Evolutionary conservation across 163 green algal genomes (phyloP), one percentile per base, ranked within the genome.

Genomic region (Trebouxiophyceae sp.): DNA sequence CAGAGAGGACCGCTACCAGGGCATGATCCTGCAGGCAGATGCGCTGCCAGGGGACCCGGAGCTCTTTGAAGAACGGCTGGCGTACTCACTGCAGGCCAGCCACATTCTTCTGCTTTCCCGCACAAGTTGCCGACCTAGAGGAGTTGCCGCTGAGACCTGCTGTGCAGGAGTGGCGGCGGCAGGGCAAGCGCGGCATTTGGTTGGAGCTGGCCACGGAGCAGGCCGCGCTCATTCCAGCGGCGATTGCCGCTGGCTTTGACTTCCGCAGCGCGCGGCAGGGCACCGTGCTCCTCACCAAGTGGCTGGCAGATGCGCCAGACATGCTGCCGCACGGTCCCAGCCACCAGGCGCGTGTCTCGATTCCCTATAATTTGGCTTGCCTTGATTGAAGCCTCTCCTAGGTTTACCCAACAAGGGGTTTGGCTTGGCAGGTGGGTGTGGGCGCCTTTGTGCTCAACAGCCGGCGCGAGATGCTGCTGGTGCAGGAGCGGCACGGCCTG

Each of bases 361-460:
- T n/a, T n/a, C n/a, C n/a, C n/a, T n/a, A n/a, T n/a, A n/a, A n/a
- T n/a, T n/a, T n/a, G n/a, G n/a, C n/a, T n/a, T n/a, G n/a, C n/a
- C n/a, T n/a, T n/a, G n/a, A n/a, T n/a, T n/a, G n/a, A n/a, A n/a
- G n/a, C n/a, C n/a, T n/a, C n/a, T n/a, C n/a, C n/a, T n/a, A 57
- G 47, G 19, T 30, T 20, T 57, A 57, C 47, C 23, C 47, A 28
- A 24, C 47, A 30, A 57, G 5, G 23, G 19, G 19, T 26, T 28
- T 28, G 19, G 39, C 19, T 50, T 50, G 12, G 45, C 71, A 88
- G 77, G 87, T 93, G 0, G 88, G 88, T 0, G 76, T 95, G 20
- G 88, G 88, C 8, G 85, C 84, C 1, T 88, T 93, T 65, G 83
- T 95, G 26, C 54, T 91, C 5, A 88, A 95, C 64, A 61, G 62